Conservation (phyloP, 2,329 filamentous ascomycete species). For the Colletotrichum camelliae region DNA sequence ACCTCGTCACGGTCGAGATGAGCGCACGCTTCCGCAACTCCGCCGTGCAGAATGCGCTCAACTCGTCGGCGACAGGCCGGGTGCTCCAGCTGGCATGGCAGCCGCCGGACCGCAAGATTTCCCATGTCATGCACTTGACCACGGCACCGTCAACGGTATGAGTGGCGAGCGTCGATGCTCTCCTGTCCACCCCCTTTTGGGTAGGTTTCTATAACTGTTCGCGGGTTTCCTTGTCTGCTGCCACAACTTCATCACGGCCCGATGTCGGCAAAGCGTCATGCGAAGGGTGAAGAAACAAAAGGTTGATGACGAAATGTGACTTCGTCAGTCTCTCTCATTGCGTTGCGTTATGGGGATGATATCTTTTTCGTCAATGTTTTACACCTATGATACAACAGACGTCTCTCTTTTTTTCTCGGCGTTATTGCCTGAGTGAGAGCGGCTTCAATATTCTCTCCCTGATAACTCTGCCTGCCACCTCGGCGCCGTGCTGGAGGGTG, state of each 20-base stretch:
- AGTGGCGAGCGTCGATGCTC: background rate
- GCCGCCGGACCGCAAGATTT: slow-evolving; percentile 11
- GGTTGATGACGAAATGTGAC: background rate
- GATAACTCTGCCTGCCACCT: slow-evolving; percentile 75
- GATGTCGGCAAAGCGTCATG: background rate
- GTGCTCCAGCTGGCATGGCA: slow-evolving; percentile 18
- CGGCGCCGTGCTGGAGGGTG: slow-evolving; percentile 84
- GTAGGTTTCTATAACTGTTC: background rate
- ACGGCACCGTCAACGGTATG: background rate
- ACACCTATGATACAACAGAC: slow-evolving; percentile 24
- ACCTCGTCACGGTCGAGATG: slow-evolving; percentile 12
- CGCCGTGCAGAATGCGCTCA: background rate
- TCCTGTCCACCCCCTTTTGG: background rate
- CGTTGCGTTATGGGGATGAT: background rate
- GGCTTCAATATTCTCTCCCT: slow-evolving; percentile 74
- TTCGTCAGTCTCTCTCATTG: background rate
- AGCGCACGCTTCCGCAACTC: background rate
- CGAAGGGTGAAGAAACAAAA: background rate
- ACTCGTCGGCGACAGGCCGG: background rate
- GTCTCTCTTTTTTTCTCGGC: slow-evolving; percentile 9
- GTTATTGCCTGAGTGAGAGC: slow-evolving; percentile 26
- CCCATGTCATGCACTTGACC: slow-evolving; percentile 18
- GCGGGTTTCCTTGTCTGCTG: background rate
- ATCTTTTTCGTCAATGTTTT: slow-evolving; percentile 21
- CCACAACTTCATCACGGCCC: background rate